Evolutionary conservation across 169 alveolate species (phyloP), one percentile per base, ranked within the genome.

Genomic region (Neospora caninum): DNA sequence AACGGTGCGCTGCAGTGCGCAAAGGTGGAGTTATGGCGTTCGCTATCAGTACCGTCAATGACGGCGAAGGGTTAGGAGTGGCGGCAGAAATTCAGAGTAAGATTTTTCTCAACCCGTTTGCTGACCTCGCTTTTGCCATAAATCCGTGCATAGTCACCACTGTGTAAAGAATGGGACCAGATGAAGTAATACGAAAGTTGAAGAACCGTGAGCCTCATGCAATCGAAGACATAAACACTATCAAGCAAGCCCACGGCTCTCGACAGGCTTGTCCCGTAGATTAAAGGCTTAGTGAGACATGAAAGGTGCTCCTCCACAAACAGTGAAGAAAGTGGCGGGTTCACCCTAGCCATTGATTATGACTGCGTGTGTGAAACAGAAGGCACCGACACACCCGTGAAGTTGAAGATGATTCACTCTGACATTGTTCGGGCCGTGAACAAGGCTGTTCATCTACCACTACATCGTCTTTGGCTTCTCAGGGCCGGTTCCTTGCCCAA

Each of bases 11-110:
- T 25, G 54, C 54, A 42, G 54, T 96, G n/a, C 95, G 97, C 31
- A 93, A 95, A 6, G 97, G 97, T 20, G 93, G 97, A 73, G 70
- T 69, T 39, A 96, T 94, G 88, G 97, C 97, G 38, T 96, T 96
- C 73, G 67, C 97, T 49, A 53, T 96, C 31, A 9, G 93, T 22
- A 54, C 45, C 43, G 80, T 49, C 43, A 92, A 91, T 39, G 92
- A 80, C 20, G 94, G 58, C 36, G 97, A 96, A 39, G 78, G 84
- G 73, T 89, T 94, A 54, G 97, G 95, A 31, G 78, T 96, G 49
- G 96, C 96, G 34, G 94, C 94, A 25, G 97, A 96, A 91, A 84
- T 96, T 70, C 86, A 92, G 82, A 38, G 89, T 82, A 43, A 31
- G 88, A 27, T 13, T 69, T 34, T 13, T 49, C 58, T 49, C 58